Evolutionary conservation across 139 green algal species (phyloP).

Genomic region (Chlorella sorokiniana): DNA sequence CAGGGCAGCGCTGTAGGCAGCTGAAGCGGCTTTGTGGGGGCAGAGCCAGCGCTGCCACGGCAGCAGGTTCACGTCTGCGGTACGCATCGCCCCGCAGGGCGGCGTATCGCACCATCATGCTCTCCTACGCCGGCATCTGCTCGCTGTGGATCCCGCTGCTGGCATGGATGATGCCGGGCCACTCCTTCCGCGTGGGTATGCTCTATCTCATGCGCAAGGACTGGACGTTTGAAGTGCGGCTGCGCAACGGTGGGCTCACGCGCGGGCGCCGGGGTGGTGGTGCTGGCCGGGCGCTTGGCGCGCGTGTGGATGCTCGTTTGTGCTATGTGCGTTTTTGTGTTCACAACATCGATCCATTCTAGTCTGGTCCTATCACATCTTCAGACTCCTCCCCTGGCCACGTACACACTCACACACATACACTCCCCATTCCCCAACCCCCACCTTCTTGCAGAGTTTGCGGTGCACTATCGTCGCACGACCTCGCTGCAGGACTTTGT

Average conservation of each 20-base stretch:
- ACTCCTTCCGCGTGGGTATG: conserved; percentile 54
- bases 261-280: background rate
- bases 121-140: conserved; percentile 50
- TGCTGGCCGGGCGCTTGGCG: no score
- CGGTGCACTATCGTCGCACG: conserved; percentile 29
- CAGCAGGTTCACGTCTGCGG: background rate
- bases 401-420: no score
- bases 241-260: conserved; percentile 10
- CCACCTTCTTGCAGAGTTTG: conserved; percentile 34
- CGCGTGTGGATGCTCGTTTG: no score
- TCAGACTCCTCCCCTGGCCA: no score
- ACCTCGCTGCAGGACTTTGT: conserved; percentile 55
- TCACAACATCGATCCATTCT: background rate
- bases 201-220: conserved; percentile 41
- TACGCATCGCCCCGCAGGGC: conserved; percentile 34
- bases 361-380: no score
- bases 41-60: background rate
- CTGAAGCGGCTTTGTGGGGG: no score
- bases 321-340: background rate
- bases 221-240: conserved; percentile 44
- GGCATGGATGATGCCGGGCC: conserved; percentile 66
- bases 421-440: no score
- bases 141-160: conserved; percentile 56
- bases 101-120: conserved; percentile 47
- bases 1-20: background rate